Evolutionary conservation across 306 rosid species (phyloP).

Genomic region (Cajanus cajan): DNA sequence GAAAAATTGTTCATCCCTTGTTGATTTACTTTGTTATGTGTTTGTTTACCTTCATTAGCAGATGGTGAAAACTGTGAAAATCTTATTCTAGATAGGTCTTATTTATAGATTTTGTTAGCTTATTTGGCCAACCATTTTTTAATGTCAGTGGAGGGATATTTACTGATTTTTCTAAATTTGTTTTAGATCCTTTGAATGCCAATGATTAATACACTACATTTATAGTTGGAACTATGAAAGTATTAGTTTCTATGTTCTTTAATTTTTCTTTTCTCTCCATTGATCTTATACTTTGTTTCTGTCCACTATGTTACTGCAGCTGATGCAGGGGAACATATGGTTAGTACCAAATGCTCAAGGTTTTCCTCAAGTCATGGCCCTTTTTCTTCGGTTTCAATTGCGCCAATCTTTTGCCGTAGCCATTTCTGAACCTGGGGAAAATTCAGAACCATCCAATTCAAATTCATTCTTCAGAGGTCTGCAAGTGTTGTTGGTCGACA

Average conservation of each 20-base stretch:
- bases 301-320: conserved; percentile 37
- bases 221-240: neutral
- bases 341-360: conserved; percentile 65
- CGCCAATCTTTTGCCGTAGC: conserved; percentile 47
- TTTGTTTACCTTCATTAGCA: neutral
- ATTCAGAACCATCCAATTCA: conserved; percentile 51
- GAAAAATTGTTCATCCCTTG: neutral
- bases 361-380: conserved; percentile 62
- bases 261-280: neutral
- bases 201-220: neutral
- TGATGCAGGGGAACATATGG: conserved; percentile 88
- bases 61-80: neutral
- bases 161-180: neutral
- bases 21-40: neutral
- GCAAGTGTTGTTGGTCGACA: conserved; percentile 70
- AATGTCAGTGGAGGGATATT: neutral
- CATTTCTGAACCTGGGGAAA: conserved; percentile 58
- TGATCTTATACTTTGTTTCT: neutral
- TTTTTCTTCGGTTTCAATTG: conserved; percentile 66
- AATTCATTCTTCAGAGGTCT: conserved; percentile 63
- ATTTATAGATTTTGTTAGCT: neutral
- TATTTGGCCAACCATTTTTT: neutral
- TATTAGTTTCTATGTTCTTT: neutral
- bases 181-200: conserved; percentile 3
- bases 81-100: neutral